Evolutionary conservation across 73 alveolate species (phyloP).

Genomic region (Uronychia setigera): DNA sequence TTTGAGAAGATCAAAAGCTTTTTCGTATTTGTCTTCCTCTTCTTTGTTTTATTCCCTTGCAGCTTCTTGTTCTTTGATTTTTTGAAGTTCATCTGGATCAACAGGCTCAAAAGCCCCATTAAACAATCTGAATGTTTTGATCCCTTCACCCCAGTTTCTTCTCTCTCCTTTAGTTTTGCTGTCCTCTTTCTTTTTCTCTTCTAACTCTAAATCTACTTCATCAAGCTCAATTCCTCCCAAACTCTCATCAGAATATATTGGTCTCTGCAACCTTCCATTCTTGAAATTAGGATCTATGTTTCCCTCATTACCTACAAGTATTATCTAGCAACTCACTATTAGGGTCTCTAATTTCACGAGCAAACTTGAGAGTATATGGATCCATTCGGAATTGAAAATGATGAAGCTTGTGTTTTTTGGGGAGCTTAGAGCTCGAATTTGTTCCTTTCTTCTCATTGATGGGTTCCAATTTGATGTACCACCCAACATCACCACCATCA

Average conservation of each 20-base stretch:
- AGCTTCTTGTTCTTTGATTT: conserved; percentile 33
- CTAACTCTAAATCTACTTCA: conserved; percentile 10
- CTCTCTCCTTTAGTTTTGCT: conserved; percentile 4
- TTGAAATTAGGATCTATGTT: conserved; percentile 38
- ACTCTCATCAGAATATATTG: not conserved
- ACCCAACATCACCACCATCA: conserved; percentile 45
- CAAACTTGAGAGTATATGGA: conserved; percentile 11
- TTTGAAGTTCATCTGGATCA: conserved; percentile 38
- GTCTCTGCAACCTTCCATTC: conserved; percentile 15
- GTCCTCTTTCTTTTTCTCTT: conserved; percentile 10
- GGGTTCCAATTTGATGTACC: conserved; percentile 32
- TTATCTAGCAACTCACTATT: not conserved
- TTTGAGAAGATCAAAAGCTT: conserved; percentile 32
- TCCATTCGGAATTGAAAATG: conserved; percentile 40
- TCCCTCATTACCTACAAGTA: conserved; percentile 3
- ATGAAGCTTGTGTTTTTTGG: conserved; percentile 38
- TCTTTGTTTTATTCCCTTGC: conserved; percentile 29
- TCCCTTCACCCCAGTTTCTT: conserved; percentile 47
- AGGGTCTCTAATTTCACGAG: conserved; percentile 30
- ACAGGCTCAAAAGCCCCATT: conserved; percentile 37
- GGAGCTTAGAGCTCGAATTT: not conserved
- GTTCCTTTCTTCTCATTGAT: not conserved
- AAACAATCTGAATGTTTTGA: conserved; percentile 22
- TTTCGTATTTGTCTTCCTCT: conserved; percentile 22
- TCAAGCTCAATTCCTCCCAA: conserved; percentile 14